Percentiles rank a stretch among this genome's conserved stretches.
Conservation (phyloP, 2,329 filamentous ascomycete genomes). For the Dryadomyces quercivorus region DNA sequence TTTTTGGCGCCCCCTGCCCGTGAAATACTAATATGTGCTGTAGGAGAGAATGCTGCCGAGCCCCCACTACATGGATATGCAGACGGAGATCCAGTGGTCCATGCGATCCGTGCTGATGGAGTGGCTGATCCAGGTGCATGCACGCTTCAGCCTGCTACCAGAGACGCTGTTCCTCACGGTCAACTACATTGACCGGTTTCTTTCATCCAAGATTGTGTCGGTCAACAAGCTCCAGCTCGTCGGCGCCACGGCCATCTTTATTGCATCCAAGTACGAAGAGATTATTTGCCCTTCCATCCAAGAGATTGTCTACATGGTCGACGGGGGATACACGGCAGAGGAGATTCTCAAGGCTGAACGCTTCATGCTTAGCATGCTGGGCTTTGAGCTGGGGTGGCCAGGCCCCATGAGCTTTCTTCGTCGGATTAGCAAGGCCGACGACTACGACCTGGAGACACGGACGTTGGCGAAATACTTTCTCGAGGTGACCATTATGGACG, state of each 20-base stretch:
- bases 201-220: conserved; percentile 89
- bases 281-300: conserved; percentile 93
- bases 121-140: conserved; percentile 94
- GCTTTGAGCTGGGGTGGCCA: conserved; percentile 95
- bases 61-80: conserved; percentile 89
- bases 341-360: conserved; percentile 95
- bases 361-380: conserved; percentile 94
- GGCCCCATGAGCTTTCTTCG: conserved; percentile 97
- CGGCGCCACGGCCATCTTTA: conserved; percentile 87
- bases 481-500: conserved; percentile 94
- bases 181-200: conserved; percentile 95
- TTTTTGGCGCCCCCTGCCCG: background rate
- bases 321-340: conserved; percentile 75
- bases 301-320: conserved; percentile 98
- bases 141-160: conserved; percentile 78
- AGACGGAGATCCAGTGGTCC: conserved; percentile 97
- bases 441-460: conserved; percentile 90
- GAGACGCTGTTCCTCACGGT: conserved; percentile 91
- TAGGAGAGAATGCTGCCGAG: conserved; percentile 54
- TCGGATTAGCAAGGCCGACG: conserved; percentile 94
- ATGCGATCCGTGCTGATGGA: conserved; percentile 97
- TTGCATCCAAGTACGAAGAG: conserved; percentile 97
- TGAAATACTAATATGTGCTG: conserved; percentile 7
- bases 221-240: conserved; percentile 91
- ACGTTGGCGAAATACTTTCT: conserved; percentile 97